phyloP scores from a whole-genome alignment of 345 rosid genomes.

The Dovyalis caffra region DNA sequence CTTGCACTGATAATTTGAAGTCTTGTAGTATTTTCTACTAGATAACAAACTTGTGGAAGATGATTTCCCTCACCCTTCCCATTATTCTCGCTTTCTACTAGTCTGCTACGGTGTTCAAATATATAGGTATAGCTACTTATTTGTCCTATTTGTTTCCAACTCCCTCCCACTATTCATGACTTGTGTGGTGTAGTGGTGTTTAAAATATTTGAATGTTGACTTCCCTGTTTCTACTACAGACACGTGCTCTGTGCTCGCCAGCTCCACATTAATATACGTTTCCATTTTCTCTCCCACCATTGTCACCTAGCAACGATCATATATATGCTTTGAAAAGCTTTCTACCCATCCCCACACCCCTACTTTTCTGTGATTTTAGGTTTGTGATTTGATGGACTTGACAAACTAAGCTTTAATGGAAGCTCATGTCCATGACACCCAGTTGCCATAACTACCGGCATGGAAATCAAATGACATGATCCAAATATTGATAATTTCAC shows the following conservation, averaged over 20 bases:
- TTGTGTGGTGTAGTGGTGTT: too few species aligned
- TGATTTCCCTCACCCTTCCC: not conserved
- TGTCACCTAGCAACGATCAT: not conserved
- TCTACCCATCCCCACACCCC: not conserved
- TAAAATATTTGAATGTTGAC: not conserved
- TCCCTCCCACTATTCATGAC: not conserved
- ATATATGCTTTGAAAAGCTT: not conserved
- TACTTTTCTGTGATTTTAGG: not conserved
- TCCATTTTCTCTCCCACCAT: not conserved
- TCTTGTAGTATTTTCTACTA: not conserved
- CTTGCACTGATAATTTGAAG: not conserved
- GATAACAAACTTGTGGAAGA: too few species aligned
- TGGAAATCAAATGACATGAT: not conserved
- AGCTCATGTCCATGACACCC: not conserved
- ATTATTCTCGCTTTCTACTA: not conserved
- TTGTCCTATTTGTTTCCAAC: not conserved
- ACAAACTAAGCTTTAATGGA: not conserved
- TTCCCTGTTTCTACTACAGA: not conserved
- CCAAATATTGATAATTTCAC: not conserved
- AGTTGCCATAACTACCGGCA: not conserved
- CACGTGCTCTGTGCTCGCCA: not conserved
- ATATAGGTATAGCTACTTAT: not conserved
- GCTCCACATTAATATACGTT: not conserved
- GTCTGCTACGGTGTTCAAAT: not conserved
- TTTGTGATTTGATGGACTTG: not conserved